Conservation (phyloP, 495 filamentous ascomycete genomes). For the Cladorrhinum samala region DNA sequence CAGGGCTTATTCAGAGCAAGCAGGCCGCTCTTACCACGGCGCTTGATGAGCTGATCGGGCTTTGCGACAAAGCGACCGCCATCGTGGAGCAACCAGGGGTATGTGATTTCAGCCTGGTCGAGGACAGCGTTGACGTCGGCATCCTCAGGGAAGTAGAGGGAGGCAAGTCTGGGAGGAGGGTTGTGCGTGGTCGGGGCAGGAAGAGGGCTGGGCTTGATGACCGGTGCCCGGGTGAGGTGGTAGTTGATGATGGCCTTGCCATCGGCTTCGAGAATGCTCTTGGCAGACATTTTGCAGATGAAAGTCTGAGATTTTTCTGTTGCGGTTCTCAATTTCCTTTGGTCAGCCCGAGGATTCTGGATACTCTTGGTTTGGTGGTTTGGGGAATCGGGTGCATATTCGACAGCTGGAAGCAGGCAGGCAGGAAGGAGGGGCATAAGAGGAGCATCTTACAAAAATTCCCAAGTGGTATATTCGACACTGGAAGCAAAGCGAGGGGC, state of each 20-base stretch:
- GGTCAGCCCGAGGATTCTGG: background rate
- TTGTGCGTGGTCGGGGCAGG: conserved; percentile 83
- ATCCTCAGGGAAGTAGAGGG: conserved; percentile 88
- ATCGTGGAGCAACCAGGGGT: conserved; percentile 81
- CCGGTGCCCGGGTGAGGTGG: conserved; percentile 95
- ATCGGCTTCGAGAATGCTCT: conserved; percentile 97
- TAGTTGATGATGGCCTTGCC: conserved; percentile 99
- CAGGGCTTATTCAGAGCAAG: conserved; percentile 96
- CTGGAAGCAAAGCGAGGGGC: too few relatives aligned
- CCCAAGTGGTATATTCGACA: too few relatives aligned
- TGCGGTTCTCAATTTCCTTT: conserved; percentile 8
- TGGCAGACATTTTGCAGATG: conserved; percentile 79
- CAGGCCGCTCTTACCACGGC: conserved; percentile 96
- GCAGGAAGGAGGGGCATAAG: background rate
- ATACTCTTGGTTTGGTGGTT: background rate
- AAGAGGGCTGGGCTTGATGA: conserved; percentile 96
- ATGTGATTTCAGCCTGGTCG: conserved; percentile 89
- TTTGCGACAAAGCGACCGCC: conserved; percentile 96
- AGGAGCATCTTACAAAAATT: background rate
- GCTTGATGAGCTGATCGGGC: conserved; percentile 99
- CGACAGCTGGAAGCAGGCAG: background rate
- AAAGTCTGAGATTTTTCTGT: conserved; percentile 7
- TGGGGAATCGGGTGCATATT: conserved; percentile 1
- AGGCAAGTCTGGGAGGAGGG: conserved; percentile 80
- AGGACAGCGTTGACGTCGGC: conserved; percentile 76